Base-by-base conservation (phyloP, 2,329 filamentous ascomycete genomes). In the Aurifilum marmelostoma region DNA sequence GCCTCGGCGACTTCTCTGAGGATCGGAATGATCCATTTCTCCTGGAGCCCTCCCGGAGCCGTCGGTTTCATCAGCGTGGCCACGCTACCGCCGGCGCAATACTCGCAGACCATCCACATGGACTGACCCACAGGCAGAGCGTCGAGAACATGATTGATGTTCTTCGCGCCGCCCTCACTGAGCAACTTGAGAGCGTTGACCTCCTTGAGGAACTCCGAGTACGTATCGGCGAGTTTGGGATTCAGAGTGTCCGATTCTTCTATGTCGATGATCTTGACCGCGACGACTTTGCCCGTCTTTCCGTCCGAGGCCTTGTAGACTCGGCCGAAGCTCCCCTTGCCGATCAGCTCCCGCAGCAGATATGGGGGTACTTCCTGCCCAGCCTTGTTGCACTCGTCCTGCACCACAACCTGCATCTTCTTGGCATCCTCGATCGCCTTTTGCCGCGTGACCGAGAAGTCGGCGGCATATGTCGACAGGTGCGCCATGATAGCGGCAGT, bases 101-200 rank as follows among this genome's bases (percentile, higher is more conserved):
- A 94, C 80, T 96, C 92, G 69, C 91, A 94, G 67, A 96, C 88
- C 82, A 96, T 92, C 93, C 93, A 97, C 81, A 97, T 90, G 70
- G 92, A 88, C 73, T 91, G 89, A 56, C 91, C 91, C 50, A 95
- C 88, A 11, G 91, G 89, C 27, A 94, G 84, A 5, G 92, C 92
- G 73, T 94, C 92, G 74, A 94, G 89, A 65, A 95, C 91, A 74
- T 90, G 87, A 77, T 95, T 96, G 80, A 97, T 89, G 76, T 95
- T 95, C 73, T 87, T 87, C 24, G 92, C 92, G 62, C 89, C 90
- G 73, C 86, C 91, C 73, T 92, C 90, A 75, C 90, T 89, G 65
- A 97, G 83, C 69, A 92, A 83, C 74, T 92, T 89, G 63, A 97
- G 82, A 32, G 92, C 86, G 71, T 84, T 88, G 75, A 91, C 87